phyloP scores from a whole-genome alignment of 2,329 filamentous ascomycete species.

The Colletotrichum sp. region DNA sequence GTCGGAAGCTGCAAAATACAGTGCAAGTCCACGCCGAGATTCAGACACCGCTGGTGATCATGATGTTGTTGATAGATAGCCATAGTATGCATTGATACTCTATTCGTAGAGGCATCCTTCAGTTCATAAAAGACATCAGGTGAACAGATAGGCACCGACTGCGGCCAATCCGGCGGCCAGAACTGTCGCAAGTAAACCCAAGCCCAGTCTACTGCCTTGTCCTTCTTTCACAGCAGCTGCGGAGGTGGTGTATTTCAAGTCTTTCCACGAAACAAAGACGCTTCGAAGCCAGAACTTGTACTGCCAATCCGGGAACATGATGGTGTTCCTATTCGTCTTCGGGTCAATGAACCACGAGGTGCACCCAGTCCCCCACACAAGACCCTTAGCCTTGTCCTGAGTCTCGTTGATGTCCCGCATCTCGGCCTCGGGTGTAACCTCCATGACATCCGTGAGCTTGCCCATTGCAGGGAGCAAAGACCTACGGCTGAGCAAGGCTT shows the following conservation, averaged over 20 bases:
- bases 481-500: neutral
- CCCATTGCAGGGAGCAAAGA: neutral
- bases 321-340: constrained; percentile 50
- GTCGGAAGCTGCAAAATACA: neutral
- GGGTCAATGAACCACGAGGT: constrained; percentile 56
- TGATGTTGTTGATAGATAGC: neutral
- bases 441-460: neutral
- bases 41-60: neutral
- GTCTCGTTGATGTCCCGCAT: neutral
- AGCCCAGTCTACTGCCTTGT: neutral
- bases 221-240: neutral
- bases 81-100: fast-evolving
- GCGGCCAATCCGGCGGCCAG: neutral
- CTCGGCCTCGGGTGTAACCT: neutral
- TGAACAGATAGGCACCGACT: neutral
- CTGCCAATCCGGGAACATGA: constrained; percentile 59
- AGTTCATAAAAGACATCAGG: neutral
- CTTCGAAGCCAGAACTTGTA: constrained; percentile 45
- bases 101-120: neutral
- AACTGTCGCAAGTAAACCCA: neutral
- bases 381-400: constrained; percentile 27
- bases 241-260: neutral
- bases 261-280: neutral
- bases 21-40: neutral
- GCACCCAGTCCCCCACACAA: constrained; percentile 56